A percentile compares a stretch with the other conserved stretches of the same genome.
Conservation (phyloP, 306 rosid genomes). For the Cucumis hystrix region DNA sequence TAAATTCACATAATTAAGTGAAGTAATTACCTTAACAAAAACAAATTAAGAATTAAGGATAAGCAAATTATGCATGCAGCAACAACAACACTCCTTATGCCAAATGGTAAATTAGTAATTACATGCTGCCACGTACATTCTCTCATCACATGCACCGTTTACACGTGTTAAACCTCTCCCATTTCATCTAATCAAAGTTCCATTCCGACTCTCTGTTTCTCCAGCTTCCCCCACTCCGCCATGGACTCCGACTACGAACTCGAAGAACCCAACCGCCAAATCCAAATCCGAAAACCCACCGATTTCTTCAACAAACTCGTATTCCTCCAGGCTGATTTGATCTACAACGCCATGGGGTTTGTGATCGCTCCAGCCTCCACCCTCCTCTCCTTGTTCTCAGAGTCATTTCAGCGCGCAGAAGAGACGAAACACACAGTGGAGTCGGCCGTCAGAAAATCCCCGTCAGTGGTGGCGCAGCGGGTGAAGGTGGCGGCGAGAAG, state of each 20-base stretch:
- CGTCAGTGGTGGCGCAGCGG: conserved; percentile 20
- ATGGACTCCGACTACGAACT: conserved; percentile 5
- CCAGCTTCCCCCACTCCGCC: not conserved
- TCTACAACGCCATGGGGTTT: conserved; percentile 27
- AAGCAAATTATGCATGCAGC: not conserved
- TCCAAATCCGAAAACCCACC: conserved; percentile 28
- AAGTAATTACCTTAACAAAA: too few relatives aligned
- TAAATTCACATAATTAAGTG: too few relatives aligned
- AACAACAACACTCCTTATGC: not conserved
- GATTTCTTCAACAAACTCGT: conserved; percentile 25
- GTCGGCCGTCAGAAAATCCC: conserved; percentile 19
- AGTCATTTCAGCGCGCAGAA: conserved; percentile 35
- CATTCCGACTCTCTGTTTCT: not conserved
- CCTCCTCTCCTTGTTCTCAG: conserved; percentile 20
- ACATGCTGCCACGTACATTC: not conserved
- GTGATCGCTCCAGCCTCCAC: conserved; percentile 25
- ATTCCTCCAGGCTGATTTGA: conserved; percentile 30
- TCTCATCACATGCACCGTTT: not conserved
- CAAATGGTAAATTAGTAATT: not conserved
- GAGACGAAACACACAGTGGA: conserved; percentile 24
- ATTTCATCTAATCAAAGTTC: not conserved
- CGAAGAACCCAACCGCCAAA: not conserved
- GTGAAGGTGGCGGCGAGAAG: conserved; percentile 22
- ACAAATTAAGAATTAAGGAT: not conserved
- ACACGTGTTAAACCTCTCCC: not conserved